Evolutionary conservation across 1,284 basidiomycete species (phyloP), one percentile per base, ranked within the genome.

Genomic region (Quambalaria eucalypti): DNA sequence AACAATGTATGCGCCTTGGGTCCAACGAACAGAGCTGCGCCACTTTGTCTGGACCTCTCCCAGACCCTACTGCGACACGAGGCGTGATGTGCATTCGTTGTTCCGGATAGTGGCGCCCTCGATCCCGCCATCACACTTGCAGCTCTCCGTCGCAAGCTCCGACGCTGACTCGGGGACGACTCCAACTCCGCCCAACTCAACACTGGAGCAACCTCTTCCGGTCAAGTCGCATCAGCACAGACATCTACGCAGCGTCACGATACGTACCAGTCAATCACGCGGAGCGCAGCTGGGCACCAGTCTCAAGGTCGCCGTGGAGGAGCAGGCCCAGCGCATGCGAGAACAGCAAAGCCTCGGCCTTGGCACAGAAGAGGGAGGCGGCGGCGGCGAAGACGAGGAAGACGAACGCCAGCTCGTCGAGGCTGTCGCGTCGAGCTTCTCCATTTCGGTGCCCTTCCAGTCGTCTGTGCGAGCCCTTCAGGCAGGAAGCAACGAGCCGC

Each of bases 21-120:
- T 7, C 50, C n/a, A 30, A 19, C 25, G 10, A 14, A 39, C 39
- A 2, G 61, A 62, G 19, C 51, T 75, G 25, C 60, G 63, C 23
- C 54, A 60, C 48, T 57, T 75, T 44, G 50, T 60, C 3, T 68
- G 66, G 61, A 63, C 65, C 16, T 59, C 61, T 1, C 73, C 69
- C 0, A 70, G 70, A 51, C 66, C 70, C 44, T 66, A 73, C 44
- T 62, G 67, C 1, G 69, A 72, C 30, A 54, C 62, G 5, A 54
- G 40, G 9, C 54, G 66, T 14, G 71, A 73, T 42, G 56, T 57
- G 2, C 52, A 56, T 23, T 59, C 71, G 38, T 30, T 73, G 21
- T 42, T 59, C 10, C 56, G 61, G 28, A 30, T 72, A 12, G 39
- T 72, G 38, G 36, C 54, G 14, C 26, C 50, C 19, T 29, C 28